A percentile compares a stretch with the other conserved stretches of the same genome.
phyloP scores from a whole-genome alignment of 2,329 filamentous ascomycete species.

The Talaromyces albobiverticillius region DNA sequence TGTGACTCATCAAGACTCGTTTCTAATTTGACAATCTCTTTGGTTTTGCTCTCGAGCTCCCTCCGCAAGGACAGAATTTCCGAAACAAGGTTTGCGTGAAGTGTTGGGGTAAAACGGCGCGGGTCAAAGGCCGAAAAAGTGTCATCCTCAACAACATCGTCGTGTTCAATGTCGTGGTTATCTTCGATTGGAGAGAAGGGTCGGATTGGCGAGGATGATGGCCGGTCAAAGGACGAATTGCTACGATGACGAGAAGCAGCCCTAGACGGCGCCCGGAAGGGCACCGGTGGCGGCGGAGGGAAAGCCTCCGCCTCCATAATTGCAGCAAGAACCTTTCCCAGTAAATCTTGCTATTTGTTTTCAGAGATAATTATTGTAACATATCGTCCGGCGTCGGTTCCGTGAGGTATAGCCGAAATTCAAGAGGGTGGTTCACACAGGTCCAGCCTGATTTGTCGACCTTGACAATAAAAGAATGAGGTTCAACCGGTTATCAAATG shows the following conservation, averaged over 20 bases:
- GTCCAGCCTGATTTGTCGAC: constrained; percentile 12
- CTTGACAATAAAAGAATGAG: background rate
- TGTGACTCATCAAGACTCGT: constrained; percentile 66
- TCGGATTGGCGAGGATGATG: constrained; percentile 57
- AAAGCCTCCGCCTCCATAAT: constrained; percentile 9
- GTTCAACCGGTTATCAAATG: background rate
- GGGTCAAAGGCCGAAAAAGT: constrained; percentile 77
- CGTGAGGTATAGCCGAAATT: background rate
- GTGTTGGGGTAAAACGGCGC: constrained; percentile 86
- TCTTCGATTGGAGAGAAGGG: constrained; percentile 36
- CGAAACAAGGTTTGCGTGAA: constrained; percentile 91
- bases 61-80: constrained; percentile 85
- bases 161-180: constrained; percentile 35
- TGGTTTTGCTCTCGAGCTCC: constrained; percentile 86
- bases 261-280: constrained; percentile 62
- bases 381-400: constrained; percentile 6
- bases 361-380: background rate
- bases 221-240: constrained; percentile 61
- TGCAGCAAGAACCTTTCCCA: background rate
- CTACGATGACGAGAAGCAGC: constrained; percentile 61
- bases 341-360: background rate
- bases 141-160: constrained; percentile 53
- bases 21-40: constrained; percentile 82
- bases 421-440: background rate
- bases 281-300: constrained; percentile 69